Base-by-base conservation (phyloP, 2,329 filamentous ascomycete species). In the Aspergillus sp. region DNA sequence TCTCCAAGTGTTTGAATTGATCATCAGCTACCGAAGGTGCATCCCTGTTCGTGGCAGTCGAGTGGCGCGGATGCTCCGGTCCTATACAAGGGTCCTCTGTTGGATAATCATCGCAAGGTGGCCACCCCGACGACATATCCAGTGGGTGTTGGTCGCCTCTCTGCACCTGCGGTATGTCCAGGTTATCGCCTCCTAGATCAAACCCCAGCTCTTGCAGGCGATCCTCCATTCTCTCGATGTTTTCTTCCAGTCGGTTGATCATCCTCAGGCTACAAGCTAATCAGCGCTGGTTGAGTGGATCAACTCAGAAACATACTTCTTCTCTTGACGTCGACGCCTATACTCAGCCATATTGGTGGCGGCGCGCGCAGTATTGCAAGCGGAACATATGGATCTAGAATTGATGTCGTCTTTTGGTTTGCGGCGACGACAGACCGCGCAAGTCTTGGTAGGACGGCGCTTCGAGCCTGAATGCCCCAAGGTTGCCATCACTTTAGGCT, bases 221-320 rank as follows among this genome's bases (percentile, higher is more conserved):
- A 33, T 50, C 45, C 19, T 59, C 57, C 49, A 59, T 50, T 10
- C 55, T 46, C 45, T 55, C 55, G 19, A 59, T 55, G 16, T 52
- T 58, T 8, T 52, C 47, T 46, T 59, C 57, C 20, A 59, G 47
- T 24, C 56, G 55, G 20, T 58, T 53, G 32, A 59, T 54, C 57
- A 59, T 57, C 36, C 48, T 49, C 7, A 42, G 40, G 19, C 40
- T 42, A 10, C 17, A 17, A 8, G 40, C 19, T 24, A 42, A 42
- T 20, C 19, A 19, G 16, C 19, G 4, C 16, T 38, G 16, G 14
- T n/a, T 13, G 16, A 38, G 35, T 8, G 26, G 3, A 11, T 11
- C 26, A 30, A 7, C 35, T 11, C 16, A 38, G 35, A 16, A 7
- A 17, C 35, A 10, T 42, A 42, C 40, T 42, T 42, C 19, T 42